Evolutionary conservation across 192 early-diverging fungal species (phyloP).

Genomic region (Coemansia sp.): DNA sequence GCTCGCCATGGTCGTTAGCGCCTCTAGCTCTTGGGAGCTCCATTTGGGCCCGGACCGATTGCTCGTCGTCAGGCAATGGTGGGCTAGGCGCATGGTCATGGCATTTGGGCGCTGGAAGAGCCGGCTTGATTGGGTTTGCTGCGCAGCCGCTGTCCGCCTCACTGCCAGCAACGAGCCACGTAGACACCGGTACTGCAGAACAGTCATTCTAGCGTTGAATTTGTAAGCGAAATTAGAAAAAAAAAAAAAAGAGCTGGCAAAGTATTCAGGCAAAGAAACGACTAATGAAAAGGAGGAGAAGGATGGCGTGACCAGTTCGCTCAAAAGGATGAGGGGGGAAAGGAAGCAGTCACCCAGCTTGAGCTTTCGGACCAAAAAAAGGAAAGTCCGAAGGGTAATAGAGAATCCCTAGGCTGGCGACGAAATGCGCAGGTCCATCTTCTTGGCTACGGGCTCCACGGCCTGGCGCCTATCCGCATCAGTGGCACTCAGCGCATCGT

Average conservation of each 20-base stretch:
- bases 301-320: neutral
- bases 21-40: slow-evolving; percentile 16
- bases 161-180: neutral
- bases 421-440: slow-evolving; percentile 42
- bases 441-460: slow-evolving; percentile 16
- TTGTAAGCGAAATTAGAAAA: neutral
- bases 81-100: neutral
- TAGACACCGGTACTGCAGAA: neutral
- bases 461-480: neutral
- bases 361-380: slow-evolving; percentile 7
- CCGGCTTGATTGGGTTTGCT: neutral
- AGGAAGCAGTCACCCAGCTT: neutral
- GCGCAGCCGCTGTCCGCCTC: slow-evolving; percentile 1
- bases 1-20: slow-evolving; percentile 19
- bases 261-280: neutral
- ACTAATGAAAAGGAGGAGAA: neutral
- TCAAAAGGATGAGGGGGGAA: neutral
- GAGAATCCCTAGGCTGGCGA: slow-evolving; percentile 30
- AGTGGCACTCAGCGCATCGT: slow-evolving; percentile 12
- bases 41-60: slow-evolving; percentile 6
- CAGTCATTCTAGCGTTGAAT: neutral
- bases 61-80: neutral
- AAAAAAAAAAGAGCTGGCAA: neutral
- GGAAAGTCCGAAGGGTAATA: neutral
- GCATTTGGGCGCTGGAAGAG: neutral